Base-by-base conservation (phyloP, 371 early-diverging fungal species). In the Apophysomyces variabilis region DNA sequence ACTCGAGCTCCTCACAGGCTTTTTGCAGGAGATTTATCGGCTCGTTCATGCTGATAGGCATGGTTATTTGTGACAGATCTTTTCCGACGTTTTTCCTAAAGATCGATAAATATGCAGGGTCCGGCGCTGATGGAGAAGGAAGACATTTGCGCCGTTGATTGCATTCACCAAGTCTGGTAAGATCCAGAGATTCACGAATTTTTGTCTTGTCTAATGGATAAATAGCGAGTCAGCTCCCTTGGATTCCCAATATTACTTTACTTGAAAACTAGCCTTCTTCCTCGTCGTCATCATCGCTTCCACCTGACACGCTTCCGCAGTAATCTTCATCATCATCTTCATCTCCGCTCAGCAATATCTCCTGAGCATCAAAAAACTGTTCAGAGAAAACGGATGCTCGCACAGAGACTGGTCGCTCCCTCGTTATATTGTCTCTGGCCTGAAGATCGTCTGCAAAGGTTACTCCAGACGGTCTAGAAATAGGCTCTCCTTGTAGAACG, bases 1-100 rank as follows among this genome's bases (percentile, higher is more conserved):
- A 96, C 73, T 95, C 93, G 43, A 97, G 74, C 74, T 96, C 97
- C 71, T 97, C 97, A 61, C 92, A 91, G 21, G 95, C 85, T 43
- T 87, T 83, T 78, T 96, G 96, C 36, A 96, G 76, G 44, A 95
- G 80, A 65, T 92, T 96, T 64, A 97, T 70, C 5, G 98, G 98
- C 71, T 96, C 97, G 69, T 96, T 96, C 74, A 96, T 81, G 1
- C 88, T 89, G 36, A 97, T 88, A 6, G 98, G 97, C 96, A 97
- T 95, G 7, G 96, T 85, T 12, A 97, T 89, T 32, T 92, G 92
- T 9, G 95, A 90, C 26, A 96, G 75, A 74, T 97, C 97, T 72
- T 95, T 96, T 59, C 97, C 97, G 18, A 96, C 90, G 72, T 96
- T 95, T 74, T 95, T 95, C 58, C 95, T 78, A 68, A 96, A 74